Conservation (phyloP, 2,329 filamentous ascomycete species). For the Ophiognomonia clavigignenti-juglandacearum region DNA sequence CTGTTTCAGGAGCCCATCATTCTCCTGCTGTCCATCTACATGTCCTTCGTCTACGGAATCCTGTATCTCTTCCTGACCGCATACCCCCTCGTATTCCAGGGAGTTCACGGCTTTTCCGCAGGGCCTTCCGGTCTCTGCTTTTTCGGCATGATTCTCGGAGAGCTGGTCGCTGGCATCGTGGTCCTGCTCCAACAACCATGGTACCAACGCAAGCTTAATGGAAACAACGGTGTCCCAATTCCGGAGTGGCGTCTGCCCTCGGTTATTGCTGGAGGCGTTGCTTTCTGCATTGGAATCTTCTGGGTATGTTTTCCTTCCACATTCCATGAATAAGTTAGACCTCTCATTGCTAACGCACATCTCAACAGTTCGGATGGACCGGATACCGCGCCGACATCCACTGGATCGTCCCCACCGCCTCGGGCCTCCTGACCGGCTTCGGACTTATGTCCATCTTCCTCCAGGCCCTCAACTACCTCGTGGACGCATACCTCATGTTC, state of each 20-base stretch:
- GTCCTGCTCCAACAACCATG: conserved; percentile 60
- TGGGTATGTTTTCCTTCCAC: conserved; percentile 36
- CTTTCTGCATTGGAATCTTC: conserved; percentile 63
- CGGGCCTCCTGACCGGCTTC: conserved; percentile 63
- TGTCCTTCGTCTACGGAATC: conserved; percentile 69
- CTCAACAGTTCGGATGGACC: conserved; percentile 59
- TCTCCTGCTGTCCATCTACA: conserved; percentile 62
- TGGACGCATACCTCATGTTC: conserved; percentile 69
- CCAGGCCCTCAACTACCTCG: conserved; percentile 73
- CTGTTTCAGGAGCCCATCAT: conserved; percentile 68
- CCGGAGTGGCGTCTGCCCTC: conserved; percentile 64
- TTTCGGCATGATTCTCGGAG: conserved; percentile 76
- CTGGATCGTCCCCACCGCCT: conserved; percentile 60
- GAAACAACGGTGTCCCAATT: conserved; percentile 60
- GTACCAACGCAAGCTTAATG: conserved; percentile 64
- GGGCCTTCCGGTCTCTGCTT: conserved; percentile 75
- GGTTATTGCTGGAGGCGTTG: conserved; percentile 53
- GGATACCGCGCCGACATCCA: conserved; percentile 53
- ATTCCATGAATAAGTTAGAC: neutral
- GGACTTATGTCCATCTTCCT: conserved; percentile 82
- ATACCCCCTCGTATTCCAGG: conserved; percentile 75
- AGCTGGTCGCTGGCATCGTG: conserved; percentile 60
- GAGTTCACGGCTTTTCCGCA: conserved; percentile 62
- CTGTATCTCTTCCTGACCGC: conserved; percentile 84
- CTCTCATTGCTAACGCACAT: neutral